Conservation (phyloP, 345 rosid genomes). For the Crucihimalaya himalaica region DNA sequence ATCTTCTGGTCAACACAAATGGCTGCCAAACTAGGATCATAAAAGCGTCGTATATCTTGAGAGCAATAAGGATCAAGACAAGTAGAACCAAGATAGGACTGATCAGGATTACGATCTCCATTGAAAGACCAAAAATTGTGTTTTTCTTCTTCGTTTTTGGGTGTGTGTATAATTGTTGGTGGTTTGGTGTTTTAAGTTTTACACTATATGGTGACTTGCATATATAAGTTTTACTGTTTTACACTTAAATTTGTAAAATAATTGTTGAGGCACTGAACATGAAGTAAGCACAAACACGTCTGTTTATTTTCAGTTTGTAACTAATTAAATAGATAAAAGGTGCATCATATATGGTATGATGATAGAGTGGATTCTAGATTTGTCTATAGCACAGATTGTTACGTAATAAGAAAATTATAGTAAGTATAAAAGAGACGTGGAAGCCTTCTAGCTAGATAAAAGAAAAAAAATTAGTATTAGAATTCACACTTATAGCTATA, state of each 20-base stretch:
- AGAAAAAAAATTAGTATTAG: background rate
- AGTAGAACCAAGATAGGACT: background rate
- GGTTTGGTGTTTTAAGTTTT: background rate
- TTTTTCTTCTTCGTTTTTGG: background rate
- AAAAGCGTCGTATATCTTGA: background rate
- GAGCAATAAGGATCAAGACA: slow-evolving; percentile 3
- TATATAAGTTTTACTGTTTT: background rate
- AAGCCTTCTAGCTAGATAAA: background rate
- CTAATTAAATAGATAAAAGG: too few relatives aligned
- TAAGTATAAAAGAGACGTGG: background rate
- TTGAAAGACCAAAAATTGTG: background rate
- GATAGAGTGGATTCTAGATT: background rate
- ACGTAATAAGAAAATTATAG: background rate
- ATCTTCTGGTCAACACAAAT: slow-evolving; percentile 11
- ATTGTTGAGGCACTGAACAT: background rate
- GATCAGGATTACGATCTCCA: slow-evolving; percentile 1
- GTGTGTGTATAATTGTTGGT: background rate
- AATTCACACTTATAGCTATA: background rate
- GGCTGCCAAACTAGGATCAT: slow-evolving; percentile 32
- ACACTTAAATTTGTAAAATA: background rate
- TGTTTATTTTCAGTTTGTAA: background rate
- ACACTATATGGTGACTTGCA: background rate
- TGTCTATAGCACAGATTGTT: background rate
- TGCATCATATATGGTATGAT: background rate
- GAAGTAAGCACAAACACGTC: slow-evolving; percentile 12